Percentiles rank a stretch among this genome's conserved stretches.
phyloP scores from a whole-genome alignment of 2,329 filamentous ascomycete species.

The Ophidiomyces ophidiicola region DNA sequence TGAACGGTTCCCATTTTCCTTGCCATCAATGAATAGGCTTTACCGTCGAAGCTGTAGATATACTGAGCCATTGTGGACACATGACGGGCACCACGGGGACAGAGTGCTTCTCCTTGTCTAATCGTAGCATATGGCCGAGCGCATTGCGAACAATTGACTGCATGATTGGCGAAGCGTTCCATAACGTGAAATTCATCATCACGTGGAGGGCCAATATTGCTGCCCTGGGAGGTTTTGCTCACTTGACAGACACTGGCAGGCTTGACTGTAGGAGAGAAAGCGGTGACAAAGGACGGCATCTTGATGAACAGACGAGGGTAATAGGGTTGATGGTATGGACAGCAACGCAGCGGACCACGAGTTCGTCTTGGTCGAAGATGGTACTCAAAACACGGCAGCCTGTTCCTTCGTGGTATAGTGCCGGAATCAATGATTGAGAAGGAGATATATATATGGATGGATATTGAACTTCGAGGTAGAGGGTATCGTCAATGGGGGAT shows the following conservation, averaged over 20 bases:
- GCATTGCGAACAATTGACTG: constrained; percentile 25
- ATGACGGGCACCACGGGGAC: constrained; percentile 23
- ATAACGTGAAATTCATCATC: constrained; percentile 29
- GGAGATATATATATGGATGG: neutral
- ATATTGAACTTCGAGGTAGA: too few relatives aligned
- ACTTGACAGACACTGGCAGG: too few relatives aligned
- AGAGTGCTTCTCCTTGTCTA: constrained; percentile 22
- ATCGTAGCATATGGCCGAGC: constrained; percentile 22
- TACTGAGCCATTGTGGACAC: constrained; percentile 28
- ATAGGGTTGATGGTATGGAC: neutral
- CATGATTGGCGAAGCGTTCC: constrained; percentile 25
- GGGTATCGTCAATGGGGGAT: too few relatives aligned
- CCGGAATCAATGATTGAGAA: neutral
- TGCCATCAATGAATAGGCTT: constrained; percentile 33
- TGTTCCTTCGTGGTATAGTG: neutral
- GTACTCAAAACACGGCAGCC: neutral
- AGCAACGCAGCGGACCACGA: neutral
- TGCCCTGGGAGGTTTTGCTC: too few relatives aligned
- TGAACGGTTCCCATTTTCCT: constrained; percentile 27
- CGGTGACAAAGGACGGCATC: constrained; percentile 30
- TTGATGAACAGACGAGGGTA: constrained; percentile 24
- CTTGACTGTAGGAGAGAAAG: too few relatives aligned
- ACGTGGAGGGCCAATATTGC: constrained; percentile 16
- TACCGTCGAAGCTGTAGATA: constrained; percentile 26
- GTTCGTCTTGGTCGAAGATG: neutral